phyloP scores from a whole-genome alignment of 2,329 filamentous ascomycete species.

The Fonsecaea pugnacius region DNA sequence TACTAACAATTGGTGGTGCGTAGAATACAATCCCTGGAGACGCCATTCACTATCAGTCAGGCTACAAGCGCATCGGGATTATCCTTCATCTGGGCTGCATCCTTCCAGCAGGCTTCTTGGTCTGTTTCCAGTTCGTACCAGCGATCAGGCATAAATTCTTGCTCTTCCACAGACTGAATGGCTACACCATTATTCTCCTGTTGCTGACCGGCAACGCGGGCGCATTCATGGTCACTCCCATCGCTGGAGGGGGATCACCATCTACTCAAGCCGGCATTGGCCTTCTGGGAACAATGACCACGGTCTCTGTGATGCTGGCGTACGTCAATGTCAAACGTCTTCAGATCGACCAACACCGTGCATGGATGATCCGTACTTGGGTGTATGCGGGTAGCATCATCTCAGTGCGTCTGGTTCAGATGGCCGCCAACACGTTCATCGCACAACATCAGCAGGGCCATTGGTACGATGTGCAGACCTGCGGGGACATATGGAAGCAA shows the following conservation, averaged over 20 bases:
- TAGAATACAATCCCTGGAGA: conserved; percentile 46
- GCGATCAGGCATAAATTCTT: conserved; percentile 53
- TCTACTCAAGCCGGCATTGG: conserved; percentile 55
- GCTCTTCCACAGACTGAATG: conserved; percentile 64
- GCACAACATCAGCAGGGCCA: conserved; percentile 41
- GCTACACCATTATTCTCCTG: conserved; percentile 60
- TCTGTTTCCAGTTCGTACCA: conserved; percentile 50
- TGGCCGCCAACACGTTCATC: conserved; percentile 49
- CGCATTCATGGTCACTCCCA: conserved; percentile 58
- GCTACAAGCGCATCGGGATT: conserved; percentile 47
- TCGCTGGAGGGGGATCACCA: conserved; percentile 59
- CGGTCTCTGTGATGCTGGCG: conserved; percentile 52
- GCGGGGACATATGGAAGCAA: conserved; percentile 49
- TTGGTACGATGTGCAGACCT: conserved; percentile 37
- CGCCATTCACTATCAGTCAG: conserved; percentile 49
- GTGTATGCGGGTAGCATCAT: conserved; percentile 46
- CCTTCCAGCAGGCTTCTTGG: conserved; percentile 46
- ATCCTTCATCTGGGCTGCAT: conserved; percentile 48
- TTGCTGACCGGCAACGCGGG: conserved; percentile 53
- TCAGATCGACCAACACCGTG: conserved; percentile 67
- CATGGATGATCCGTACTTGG: conserved; percentile 66
- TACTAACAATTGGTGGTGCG: background rate
- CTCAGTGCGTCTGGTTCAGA: conserved; percentile 42
- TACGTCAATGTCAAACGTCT: conserved; percentile 63
- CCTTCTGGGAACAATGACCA: conserved; percentile 52